Base-by-base conservation (phyloP, 176 grass and related monocot genomes). In the Poa pratensis region DNA sequence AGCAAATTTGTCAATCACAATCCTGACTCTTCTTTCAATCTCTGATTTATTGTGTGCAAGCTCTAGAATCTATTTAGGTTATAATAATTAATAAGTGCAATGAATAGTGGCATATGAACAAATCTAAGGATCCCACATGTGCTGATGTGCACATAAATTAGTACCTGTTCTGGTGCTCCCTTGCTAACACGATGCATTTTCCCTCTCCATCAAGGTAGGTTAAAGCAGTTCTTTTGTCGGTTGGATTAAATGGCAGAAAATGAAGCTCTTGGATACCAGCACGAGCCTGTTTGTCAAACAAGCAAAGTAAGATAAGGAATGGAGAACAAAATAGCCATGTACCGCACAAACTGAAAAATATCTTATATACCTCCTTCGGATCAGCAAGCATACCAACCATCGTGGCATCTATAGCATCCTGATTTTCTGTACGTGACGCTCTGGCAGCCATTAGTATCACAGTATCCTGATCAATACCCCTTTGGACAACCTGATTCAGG, bases 301-400 rank as follows among this genome's bases (percentile, higher is more conserved):
- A 65, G 28, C 28, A 65, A 32, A 32, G 62, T 65, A 34, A 65
- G 62, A 65, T 34, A 18, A 32, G 62, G 14, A 27, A 63, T 63
- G 60, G 1, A 63, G 27, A 63, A 63, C 9, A 27, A 63, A 63
- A 63, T 28, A 63, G 24, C 24, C 26, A 15, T 6, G 28, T 63
- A 6, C 4, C 60, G 0, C 13, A 1, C 62, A 65, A 65, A 65
- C 62, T 65, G 62, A 32, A 65, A 17, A 30, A 65, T 65, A 18
- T 34, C 28, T 65, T 16, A 32, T 1, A 20, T 78, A 92, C 86
- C 92, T 94, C 92, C 85, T 94, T 94, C 10, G 92, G 92, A 80
- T 94, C 92, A 83, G 92, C 89, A 40, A 94, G 84, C 90, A 92
- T 94, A 54, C 87, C 90, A 79, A 94, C 92, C 85, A 94, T 94